Evolutionary conservation across 768 basidiomycete genomes (phyloP), one percentile per base, ranked within the genome.

Genomic region (Mycena haematopus): DNA sequence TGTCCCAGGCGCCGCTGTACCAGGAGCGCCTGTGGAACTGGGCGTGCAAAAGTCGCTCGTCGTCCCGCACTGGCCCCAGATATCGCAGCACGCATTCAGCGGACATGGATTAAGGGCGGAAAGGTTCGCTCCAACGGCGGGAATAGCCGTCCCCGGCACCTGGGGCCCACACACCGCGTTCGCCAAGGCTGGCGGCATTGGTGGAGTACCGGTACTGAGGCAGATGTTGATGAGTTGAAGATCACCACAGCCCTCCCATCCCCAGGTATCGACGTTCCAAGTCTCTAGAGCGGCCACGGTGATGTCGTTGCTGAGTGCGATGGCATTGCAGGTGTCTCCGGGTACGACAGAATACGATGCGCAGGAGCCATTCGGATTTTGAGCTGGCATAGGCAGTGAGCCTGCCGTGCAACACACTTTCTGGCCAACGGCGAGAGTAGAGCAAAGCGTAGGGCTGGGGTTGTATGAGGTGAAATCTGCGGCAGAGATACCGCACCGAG

Each of bases 61-160:
- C 3, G 55, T 56, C 13, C 55, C 55, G 55, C 55, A 56, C 13
- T 56, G 55, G n/a, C 55, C 55, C 55, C 55, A 56, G 55, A 56
- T 47, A n/a, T 56, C 45, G 55, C 55, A 56, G 15, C 55, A 56
- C 1, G 55, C 55, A 7, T 56, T 45, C 3, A 56, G 21, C 24
- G 45, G 44, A 11, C 55, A 56, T 6, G 42, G 55, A 36, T 56
- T 56, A 1, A 56, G 44, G 3, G 44, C 22, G 1, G 55, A 46
- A 9, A 47, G 2, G 11, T 45, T 33, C 22, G 45, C 14, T 0
- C 24, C 40, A 7, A n/a, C n/a, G n/a, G n/a, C n/a, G n/a, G 53
- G 40, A 13, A 44, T 54, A 19, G 25, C 25, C 17, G 53, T 56
- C 2, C 55, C 55, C 13, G 55, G 55, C 0, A 56, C 55, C 55